Evolutionary conservation across 441 rosid species (phyloP).

Genomic region (Omphalea diandra): DNA sequence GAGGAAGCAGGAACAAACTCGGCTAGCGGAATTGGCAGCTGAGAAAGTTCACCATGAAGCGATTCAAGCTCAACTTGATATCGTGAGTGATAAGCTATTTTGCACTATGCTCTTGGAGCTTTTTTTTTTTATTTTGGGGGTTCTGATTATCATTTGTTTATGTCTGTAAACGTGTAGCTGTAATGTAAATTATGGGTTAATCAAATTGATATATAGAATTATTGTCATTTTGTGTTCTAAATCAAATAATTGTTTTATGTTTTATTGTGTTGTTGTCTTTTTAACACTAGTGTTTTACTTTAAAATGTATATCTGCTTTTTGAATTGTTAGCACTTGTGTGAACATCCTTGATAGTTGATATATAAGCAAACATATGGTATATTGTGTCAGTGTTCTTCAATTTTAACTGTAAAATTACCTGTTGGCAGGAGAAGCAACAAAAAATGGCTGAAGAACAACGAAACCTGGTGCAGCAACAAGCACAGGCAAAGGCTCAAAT

Average conservation of each 20-base stretch:
- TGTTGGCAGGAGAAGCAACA: slow-evolving; percentile 77
- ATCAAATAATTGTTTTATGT: too few species aligned
- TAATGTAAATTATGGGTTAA: background rate
- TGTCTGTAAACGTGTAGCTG: background rate
- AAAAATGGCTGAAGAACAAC: slow-evolving; percentile 78
- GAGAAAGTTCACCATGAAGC: slow-evolving; percentile 63
- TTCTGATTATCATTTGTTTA: background rate
- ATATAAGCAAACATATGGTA: background rate
- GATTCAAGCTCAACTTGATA: slow-evolving; percentile 62
- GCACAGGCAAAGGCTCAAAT: slow-evolving; percentile 81
- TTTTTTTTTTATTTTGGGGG: too few species aligned
- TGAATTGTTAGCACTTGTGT: background rate
- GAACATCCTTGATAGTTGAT: background rate
- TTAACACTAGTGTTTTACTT: too few species aligned
- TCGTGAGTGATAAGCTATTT: slow-evolving; percentile 48
- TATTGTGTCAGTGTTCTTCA: background rate
- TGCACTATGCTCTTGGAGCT: too few species aligned
- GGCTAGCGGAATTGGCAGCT: slow-evolving; percentile 61
- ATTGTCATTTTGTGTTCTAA: too few species aligned
- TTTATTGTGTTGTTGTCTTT: too few species aligned
- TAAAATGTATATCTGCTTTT: background rate
- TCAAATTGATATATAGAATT: too few species aligned
- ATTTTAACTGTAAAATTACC: slow-evolving; percentile 2
- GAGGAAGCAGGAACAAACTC: slow-evolving; percentile 80
- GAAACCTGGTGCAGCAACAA: slow-evolving; percentile 75